A percentile compares a stretch with the other conserved stretches of the same genome.
Conservation (phyloP, 2,329 filamentous ascomycete species). For the Sporothrix humicola region DNA sequence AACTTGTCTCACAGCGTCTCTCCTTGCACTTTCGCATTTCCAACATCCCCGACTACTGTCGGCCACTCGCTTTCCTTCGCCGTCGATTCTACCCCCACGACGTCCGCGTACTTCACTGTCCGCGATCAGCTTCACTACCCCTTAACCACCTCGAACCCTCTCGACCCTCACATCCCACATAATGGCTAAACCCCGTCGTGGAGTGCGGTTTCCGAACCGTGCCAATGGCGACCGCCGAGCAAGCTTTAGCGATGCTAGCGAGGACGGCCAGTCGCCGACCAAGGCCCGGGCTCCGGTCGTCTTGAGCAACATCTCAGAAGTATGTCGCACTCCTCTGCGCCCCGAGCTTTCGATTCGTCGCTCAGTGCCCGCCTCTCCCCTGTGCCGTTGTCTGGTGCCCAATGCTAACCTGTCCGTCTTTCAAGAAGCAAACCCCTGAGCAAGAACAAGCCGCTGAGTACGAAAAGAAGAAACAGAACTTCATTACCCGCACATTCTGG, state of each 20-base stretch:
- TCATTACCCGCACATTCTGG: slow-evolving; percentile 96
- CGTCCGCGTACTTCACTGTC: background rate
- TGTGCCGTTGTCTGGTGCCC: background rate
- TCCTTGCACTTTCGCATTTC: slow-evolving; percentile 1
- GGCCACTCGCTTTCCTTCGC: background rate
- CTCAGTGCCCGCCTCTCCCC: background rate
- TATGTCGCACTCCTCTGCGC: slow-evolving; percentile 34
- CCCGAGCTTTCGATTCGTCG: background rate
- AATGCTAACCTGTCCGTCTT: slow-evolving; percentile 14
- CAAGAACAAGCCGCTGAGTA: slow-evolving; percentile 68
- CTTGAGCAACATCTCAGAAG: slow-evolving; percentile 50
- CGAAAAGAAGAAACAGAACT: slow-evolving; percentile 98
- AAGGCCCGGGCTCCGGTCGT: slow-evolving; percentile 43
- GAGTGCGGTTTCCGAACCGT: slow-evolving; percentile 61
- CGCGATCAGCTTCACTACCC: background rate
- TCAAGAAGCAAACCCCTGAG: slow-evolving; percentile 51
- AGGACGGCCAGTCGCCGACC: slow-evolving; percentile 37
- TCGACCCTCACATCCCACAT: slow-evolving; percentile 20
- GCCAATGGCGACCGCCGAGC: slow-evolving; percentile 65
- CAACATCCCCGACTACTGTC: background rate
- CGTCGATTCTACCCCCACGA: background rate
- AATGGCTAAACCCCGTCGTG: slow-evolving; percentile 52
- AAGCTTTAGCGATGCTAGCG: slow-evolving; percentile 68
- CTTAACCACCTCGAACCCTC: background rate
- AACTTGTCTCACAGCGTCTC: background rate